Evolutionary conservation across 148 eudicot species (phyloP), one percentile per base, ranked within the genome.

Genomic region (Talinum fruticosum): DNA sequence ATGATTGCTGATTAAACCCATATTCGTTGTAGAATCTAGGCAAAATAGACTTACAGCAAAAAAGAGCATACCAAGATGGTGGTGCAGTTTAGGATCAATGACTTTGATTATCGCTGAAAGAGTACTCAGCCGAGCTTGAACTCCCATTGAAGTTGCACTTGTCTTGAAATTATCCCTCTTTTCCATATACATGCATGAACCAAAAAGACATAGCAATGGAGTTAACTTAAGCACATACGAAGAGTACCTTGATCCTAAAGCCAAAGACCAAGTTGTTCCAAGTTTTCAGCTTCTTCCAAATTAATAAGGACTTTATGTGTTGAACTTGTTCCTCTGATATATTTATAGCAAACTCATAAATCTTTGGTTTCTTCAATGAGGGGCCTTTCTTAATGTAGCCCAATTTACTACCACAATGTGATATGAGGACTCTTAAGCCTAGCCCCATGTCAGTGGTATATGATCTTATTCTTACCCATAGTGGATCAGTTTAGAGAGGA

Each of bases 81-180:
- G 86, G 84, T 95, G 98, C 76, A 95, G 96, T 84, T 91, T 95
- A n/a, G 98, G 98, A 85, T 95, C 96, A 74, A 95, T 79, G 74
- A 86, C 87, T 86, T 89, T 91, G 75, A 92, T 87, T 79, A 95
- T 87, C 74, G 86, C 86, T 74, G 96, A 87, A 79, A 95, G 97
- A 69, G 89, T 85, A 78, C 86, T 79, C 81, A 95, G 87, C 75
- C 93, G 97, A 78, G 97, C 84, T 81, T 95, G 97, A 74, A 92
- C 96, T 62, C 98, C 98, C 61, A 95, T 86, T 57, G 92, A 89
- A 75, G 84, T 89, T 80, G 92, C 67, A 79, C 82, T 90, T 69
- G 87, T 84, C 89, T 85, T 89, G 88, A 95, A 95, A 85, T 95
- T 95, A 71, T 92, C 98, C 71, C 97, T 89, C 97, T 95, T 80